Base-by-base conservation (phyloP, 2,329 filamentous ascomycete genomes). In the Colletotrichum tropicale region DNA sequence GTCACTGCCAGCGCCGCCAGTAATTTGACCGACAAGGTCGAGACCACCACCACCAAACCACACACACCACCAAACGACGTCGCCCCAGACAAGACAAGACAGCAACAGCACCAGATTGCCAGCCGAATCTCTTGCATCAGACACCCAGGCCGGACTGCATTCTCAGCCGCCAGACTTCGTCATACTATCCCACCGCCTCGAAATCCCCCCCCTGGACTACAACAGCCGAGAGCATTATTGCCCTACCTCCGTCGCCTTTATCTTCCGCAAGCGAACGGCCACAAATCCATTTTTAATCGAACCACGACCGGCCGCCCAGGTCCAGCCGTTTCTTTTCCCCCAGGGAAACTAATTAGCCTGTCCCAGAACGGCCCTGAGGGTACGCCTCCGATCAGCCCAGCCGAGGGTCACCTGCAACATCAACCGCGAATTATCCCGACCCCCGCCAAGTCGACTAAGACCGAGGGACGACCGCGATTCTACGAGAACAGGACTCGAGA, bases 381-480 rank as follows among this genome's bases (percentile, higher is more conserved):
- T 7, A 32, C 66, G 64, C 55, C 70, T 73, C 55, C 15, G 32
- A 34, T 36, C 38, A 69, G 52, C 52, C 34, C 61, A 38, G 28
- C 32, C 67, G 60, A 56, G 36, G n/a, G 55, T 32, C 55, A 67
- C 7, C 36, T 61, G 36, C 66, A 26, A 65, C 13, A n/a, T 21
- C 30, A n/a, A 43, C 38, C 38, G 62, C 62, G 65, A 74, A 21
- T 21, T 60, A 58, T 66, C 28, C 66, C 52, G 58, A 34, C 58
- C 16, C 69, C 36, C 48, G 56, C 26, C 64, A 71, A 62, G 64
- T 60, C 68, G 67, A 75, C 18, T 9, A 9, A 66, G 73, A 30
- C 72, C 36, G 36, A 77, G 75, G 73, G 65, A 75, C 24, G 18
- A 36, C 26, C 58, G 67, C 66, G 43, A 38, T 26, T 61, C 32